phyloP scores from a whole-genome alignment of 2,329 filamentous ascomycete genomes.

The Nectriaceae sp. region DNA sequence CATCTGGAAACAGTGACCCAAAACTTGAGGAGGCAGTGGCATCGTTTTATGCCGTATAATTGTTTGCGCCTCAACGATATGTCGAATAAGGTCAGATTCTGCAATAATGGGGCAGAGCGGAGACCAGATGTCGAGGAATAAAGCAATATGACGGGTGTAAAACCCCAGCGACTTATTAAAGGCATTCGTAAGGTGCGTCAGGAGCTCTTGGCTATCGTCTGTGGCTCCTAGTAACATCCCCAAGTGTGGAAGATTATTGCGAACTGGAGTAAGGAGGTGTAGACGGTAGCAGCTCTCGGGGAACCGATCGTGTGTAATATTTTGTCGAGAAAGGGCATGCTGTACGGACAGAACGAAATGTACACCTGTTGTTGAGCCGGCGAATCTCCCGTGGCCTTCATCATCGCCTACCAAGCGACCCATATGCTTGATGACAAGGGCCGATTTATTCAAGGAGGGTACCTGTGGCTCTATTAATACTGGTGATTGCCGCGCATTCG shows the following conservation, averaged over 20 bases:
- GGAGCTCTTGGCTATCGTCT: not conserved
- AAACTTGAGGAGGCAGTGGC: not conserved
- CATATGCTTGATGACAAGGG: slow-evolving; percentile 28
- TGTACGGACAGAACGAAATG: slow-evolving; percentile 30
- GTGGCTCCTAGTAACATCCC: not conserved
- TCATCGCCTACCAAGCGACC: slow-evolving; percentile 25
- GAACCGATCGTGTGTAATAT: slow-evolving; percentile 23
- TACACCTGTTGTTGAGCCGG: slow-evolving; percentile 27
- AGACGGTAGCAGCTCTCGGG: slow-evolving; percentile 24
- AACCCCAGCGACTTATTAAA: not conserved
- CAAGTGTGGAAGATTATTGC: not conserved
- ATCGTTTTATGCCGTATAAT: not conserved
- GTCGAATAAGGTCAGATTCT: not conserved
- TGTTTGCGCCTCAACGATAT: not conserved
- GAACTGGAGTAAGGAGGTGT: slow-evolving; percentile 16
- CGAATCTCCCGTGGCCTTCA: slow-evolving; percentile 24
- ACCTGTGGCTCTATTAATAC: not conserved
- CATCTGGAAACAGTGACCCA: not conserved
- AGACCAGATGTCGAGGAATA: not conserved
- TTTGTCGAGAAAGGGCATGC: slow-evolving; percentile 24
- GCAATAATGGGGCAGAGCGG: not conserved
- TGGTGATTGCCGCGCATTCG: not conserved
- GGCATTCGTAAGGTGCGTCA: not conserved
- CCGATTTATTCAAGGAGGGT: not conserved
- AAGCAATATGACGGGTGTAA: not conserved